Base-by-base conservation (phyloP, 176 grass and related monocot species). In the Triticum dicoccoides region DNA sequence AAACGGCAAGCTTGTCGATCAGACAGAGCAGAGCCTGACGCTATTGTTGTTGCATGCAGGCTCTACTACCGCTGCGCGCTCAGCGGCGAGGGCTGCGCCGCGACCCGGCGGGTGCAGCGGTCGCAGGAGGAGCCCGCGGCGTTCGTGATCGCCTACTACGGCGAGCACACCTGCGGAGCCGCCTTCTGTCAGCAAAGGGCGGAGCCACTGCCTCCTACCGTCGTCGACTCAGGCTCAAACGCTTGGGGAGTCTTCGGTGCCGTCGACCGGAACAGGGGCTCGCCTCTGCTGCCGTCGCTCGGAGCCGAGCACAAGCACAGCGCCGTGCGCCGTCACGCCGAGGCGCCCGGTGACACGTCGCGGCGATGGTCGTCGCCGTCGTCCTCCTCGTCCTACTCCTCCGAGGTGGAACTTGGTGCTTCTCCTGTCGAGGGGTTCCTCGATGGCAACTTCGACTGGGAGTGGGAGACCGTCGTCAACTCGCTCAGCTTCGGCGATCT, bases 31-130 rank as follows among this genome's bases (percentile, higher is more conserved):
- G 35, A 69, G 29, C 2, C 66, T 69, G n/a, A 65, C 41, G 9
- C 9, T 23, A 2, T 6, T 15, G 11, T 45, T 30, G 15, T 69
- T 14, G 21, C 32, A 32, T n/a, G 52, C 74, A 92, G 91, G 87
- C 84, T 89, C 69, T 94, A 94, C 79, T 92, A 84, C 80, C 90
- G 91, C 17, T 93, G 94, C 87, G 90, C 94, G 13, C n/a, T 84
- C 82, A 88, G 78, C 4, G 63, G 83, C 52, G 75, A 83, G 68
- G 83, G 86, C 12, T 96, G 91, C 87, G 7, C 3, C 24, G 94
- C 94, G 0, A 93, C 91, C 0, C 86, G 92, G 13, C 89, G 92
- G 61, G 89, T 91, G 37, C 94, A 96, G 82, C 89, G 38, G 76
- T 88, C 89, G 56, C 86, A 65, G 81, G 87, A 85, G 7, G 79